These are phyloP conservation scores for Paxillus involutus DNA, from an alignment of 768 basidiomycete species.

Conservation along the genomic window DNA sequence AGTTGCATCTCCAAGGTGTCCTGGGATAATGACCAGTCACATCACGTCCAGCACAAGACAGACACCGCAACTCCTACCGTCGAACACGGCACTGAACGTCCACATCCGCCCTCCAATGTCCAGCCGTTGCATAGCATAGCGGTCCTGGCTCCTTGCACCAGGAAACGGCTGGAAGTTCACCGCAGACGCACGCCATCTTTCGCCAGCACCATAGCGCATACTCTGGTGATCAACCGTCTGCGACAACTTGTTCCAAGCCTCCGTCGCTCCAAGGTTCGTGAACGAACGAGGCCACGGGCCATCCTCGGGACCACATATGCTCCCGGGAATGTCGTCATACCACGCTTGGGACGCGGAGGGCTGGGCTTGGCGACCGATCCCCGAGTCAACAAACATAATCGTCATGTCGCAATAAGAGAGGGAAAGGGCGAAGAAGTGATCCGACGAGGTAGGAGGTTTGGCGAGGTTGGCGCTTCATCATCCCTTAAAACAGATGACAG, in stretches of 20 bases:
- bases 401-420: constrained; percentile 8
- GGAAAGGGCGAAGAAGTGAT: not conserved
- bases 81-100: constrained; percentile 71
- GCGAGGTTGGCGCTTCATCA: constrained; percentile 5
- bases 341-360: constrained; percentile 42
- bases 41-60: constrained; percentile 4
- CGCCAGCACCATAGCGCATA: constrained; percentile 35
- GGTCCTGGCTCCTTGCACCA: constrained; percentile 56
- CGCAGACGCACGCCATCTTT: constrained; percentile 49
- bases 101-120: constrained; percentile 56
- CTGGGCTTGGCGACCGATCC: constrained; percentile 11
- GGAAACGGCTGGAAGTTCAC: constrained; percentile 69
- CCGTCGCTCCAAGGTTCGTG: constrained; percentile 47
- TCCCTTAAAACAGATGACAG: constrained; percentile 31
- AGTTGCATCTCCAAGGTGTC: constrained; percentile 68
- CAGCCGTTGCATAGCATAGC: constrained; percentile 59
- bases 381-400: constrained; percentile 17
- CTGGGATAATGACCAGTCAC: constrained; percentile 30
- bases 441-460: constrained; percentile 1
- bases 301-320: constrained; percentile 61
- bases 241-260: constrained; percentile 53
- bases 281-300: constrained; percentile 66
- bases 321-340: constrained; percentile 61
- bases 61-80: constrained; percentile 43
- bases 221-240: constrained; percentile 53